Percentiles rank a stretch among this genome's conserved stretches.
These are phyloP conservation scores for Oldenlandia corymbosa DNA, from an alignment of 257 asterid species.

Conservation along the genomic window DNA sequence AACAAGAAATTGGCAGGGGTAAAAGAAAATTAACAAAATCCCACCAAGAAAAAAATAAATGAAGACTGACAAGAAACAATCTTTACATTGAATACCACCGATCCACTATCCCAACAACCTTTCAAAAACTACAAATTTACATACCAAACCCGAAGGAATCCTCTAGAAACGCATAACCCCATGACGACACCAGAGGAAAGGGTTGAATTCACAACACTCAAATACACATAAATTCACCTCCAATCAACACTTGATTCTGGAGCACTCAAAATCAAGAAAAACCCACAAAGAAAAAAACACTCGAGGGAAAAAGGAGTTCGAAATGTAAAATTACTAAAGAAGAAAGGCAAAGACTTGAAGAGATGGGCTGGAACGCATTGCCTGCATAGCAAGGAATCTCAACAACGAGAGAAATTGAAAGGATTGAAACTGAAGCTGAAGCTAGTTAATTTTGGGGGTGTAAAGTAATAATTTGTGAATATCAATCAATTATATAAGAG, in stretches of 20 bases:
- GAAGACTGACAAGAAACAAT: constrained; percentile 8
- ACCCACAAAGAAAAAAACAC: constrained; percentile 2
- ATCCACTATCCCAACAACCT: constrained; percentile 8
- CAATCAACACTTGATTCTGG: constrained; percentile 25
- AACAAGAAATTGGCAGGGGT: constrained; percentile 5
- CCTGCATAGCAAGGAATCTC: background rate
- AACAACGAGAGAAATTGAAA: background rate
- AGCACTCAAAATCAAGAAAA: constrained; percentile 18
- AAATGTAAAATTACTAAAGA: background rate
- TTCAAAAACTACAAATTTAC: constrained; percentile 6
- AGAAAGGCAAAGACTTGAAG: constrained; percentile 17
- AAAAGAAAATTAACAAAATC: background rate
- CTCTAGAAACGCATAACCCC: constrained; percentile 17
- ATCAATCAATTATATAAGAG: no score
- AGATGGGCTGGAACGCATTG: background rate
- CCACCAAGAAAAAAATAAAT: constrained; percentile 3
- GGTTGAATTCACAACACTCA: background rate
- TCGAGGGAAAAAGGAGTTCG: no score
- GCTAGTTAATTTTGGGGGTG: no score
- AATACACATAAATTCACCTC: constrained; percentile 21
- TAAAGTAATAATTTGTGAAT: no score
- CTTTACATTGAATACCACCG: constrained; percentile 3
- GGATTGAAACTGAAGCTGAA: constrained; percentile 1
- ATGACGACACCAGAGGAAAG: constrained; percentile 20
- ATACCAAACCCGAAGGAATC: background rate